Evolutionary conservation across 1,284 basidiomycete genomes (phyloP).

Genomic region (Moesziomyces aphidis): DNA sequence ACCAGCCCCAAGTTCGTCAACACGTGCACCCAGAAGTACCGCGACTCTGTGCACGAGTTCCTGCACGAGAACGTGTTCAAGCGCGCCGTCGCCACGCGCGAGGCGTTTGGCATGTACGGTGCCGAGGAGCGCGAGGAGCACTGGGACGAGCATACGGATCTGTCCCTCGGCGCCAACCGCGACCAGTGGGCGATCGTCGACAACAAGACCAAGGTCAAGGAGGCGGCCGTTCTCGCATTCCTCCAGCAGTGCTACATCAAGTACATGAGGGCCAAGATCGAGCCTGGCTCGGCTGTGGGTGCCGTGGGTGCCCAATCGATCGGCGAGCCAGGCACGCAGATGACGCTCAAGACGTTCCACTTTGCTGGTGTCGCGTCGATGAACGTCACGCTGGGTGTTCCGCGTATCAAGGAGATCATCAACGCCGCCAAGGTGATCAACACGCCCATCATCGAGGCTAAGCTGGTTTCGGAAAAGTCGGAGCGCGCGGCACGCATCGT

Average conservation of each 20-base stretch:
- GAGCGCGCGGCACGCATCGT: conserved; percentile 94
- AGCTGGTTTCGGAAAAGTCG: conserved; percentile 78
- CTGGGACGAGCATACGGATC: conserved; percentile 82
- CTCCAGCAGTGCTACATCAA: conserved; percentile 86
- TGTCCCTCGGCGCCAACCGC: conserved; percentile 80
- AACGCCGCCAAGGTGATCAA: conserved; percentile 97
- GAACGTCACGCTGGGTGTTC: conserved; percentile 99
- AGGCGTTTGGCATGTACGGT: conserved; percentile 84
- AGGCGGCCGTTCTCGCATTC: conserved; percentile 82
- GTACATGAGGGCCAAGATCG: conserved; percentile 67
- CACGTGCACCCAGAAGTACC: conserved; percentile 76
- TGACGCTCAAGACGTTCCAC: conserved; percentile 99
- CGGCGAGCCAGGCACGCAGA: conserved; percentile 98
- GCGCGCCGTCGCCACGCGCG: conserved; percentile 78
- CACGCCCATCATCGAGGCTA: conserved; percentile 98
- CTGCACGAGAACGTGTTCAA: conserved; percentile 78
- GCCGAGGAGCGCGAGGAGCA: conserved; percentile 80
- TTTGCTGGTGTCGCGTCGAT: conserved; percentile 99
- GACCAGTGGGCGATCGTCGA: conserved; percentile 75
- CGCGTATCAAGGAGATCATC: conserved; percentile 99
- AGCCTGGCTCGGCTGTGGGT: conserved; percentile 79
- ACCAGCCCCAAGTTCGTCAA: conserved; percentile 73
- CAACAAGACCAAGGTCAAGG: conserved; percentile 90
- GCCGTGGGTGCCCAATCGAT: conserved; percentile 99
- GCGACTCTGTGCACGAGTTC: conserved; percentile 81